These are phyloP conservation scores for Teratosphaeria viscida DNA, from an alignment of 2,329 filamentous ascomycete species.

Conservation along the genomic window DNA sequence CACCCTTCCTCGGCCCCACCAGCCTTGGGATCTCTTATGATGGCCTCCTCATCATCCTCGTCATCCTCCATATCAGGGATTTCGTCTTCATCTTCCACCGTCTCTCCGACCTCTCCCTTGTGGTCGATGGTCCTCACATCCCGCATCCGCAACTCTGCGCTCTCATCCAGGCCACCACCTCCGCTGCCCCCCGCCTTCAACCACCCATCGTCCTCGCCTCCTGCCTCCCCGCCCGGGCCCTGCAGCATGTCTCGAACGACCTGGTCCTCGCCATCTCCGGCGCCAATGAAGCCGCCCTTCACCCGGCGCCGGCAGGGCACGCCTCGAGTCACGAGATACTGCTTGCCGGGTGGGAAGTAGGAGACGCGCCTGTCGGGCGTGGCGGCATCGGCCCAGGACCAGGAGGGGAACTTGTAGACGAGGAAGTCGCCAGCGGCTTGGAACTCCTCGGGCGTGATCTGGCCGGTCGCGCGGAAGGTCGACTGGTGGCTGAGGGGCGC, in stretches of 20 bases:
- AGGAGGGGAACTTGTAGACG: conserved; percentile 97
- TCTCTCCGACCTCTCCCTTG: conserved; percentile 71
- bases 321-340: conserved; percentile 88
- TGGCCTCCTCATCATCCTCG: conserved; percentile 85
- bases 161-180: conserved; percentile 35
- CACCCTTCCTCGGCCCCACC: conserved; percentile 45
- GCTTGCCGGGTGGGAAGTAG: conserved; percentile 80
- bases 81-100: conserved; percentile 63
- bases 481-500: conserved; percentile 82
- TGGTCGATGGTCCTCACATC: conserved; percentile 87
- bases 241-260: conserved; percentile 69
- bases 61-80: conserved; percentile 99
- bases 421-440: conserved; percentile 92
- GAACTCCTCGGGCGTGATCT: conserved; percentile 97
- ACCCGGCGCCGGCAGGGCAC: conserved; percentile 88
- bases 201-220: conserved; percentile 74
- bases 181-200: conserved; percentile 74
- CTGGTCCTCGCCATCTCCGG: conserved; percentile 75
- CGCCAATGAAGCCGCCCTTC: conserved; percentile 66
- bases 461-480: conserved; percentile 84
- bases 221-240: conserved; percentile 34
- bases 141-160: conserved; percentile 57
- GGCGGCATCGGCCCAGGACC: conserved; percentile 90
- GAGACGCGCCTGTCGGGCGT: conserved; percentile 65
- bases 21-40: conserved; percentile 64